These are phyloP conservation scores for Metschnikowia sp. DNA, from an alignment of 805 yeast genomes.

Conservation along the genomic window DNA sequence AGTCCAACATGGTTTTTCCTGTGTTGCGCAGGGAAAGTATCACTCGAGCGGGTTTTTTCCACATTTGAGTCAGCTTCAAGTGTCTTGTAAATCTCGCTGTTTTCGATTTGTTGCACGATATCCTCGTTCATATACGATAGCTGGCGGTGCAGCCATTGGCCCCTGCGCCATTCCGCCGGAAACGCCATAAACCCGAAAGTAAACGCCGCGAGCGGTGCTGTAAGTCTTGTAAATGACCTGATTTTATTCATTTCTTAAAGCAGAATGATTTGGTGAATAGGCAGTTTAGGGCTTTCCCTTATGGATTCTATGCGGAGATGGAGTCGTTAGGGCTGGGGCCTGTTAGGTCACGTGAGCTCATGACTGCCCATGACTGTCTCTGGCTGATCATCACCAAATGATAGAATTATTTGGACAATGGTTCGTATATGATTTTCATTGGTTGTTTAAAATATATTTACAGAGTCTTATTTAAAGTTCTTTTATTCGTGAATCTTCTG, in stretches of 20 bases:
- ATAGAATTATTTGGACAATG: too few relatives aligned
- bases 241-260: constrained; percentile 5
- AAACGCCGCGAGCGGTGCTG: constrained; percentile 17
- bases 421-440: too few relatives aligned
- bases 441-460: too few relatives aligned
- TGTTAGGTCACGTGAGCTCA: too few relatives aligned
- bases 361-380: too few relatives aligned
- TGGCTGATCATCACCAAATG: too few relatives aligned
- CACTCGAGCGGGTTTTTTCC: constrained; percentile 13
- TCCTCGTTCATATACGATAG: constrained; percentile 19
- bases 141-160: constrained; percentile 13
- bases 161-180: constrained; percentile 19
- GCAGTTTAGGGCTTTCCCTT: too few relatives aligned
- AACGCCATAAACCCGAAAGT: constrained; percentile 17
- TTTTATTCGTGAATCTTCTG: too few relatives aligned
- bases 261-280: too few relatives aligned
- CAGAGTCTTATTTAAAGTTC: too few relatives aligned
- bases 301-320: too few relatives aligned
- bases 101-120: constrained; percentile 32
- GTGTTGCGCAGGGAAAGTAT: constrained; percentile 53
- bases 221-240: constrained; percentile 10
- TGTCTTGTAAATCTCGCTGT: constrained; percentile 23
- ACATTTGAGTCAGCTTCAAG: constrained; percentile 5
- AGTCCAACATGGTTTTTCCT: constrained; percentile 62
- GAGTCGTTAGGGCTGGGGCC: too few relatives aligned